These are phyloP conservation scores for Pseudomonodictys pantanalensis DNA, from an alignment of 495 filamentous ascomycete species.

Conservation along the genomic window DNA sequence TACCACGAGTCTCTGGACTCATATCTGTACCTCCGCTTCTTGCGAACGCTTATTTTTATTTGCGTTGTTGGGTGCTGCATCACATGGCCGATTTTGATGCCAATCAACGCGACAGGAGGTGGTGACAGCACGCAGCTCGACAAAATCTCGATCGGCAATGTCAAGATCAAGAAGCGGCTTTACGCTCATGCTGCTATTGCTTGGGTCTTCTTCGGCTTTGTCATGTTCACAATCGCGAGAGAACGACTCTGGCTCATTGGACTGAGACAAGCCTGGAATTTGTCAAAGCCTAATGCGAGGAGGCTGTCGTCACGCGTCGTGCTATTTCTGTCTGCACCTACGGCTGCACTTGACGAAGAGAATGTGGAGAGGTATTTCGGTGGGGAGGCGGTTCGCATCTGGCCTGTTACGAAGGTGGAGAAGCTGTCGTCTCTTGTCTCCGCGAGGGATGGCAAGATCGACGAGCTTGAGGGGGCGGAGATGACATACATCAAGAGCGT, in stretches of 20 bases:
- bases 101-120: constrained; percentile 76
- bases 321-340: constrained; percentile 65
- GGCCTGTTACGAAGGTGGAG: constrained; percentile 48
- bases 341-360: constrained; percentile 40
- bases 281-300: constrained; percentile 63
- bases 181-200: constrained; percentile 61
- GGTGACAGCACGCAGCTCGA: constrained; percentile 60
- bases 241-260: constrained; percentile 69
- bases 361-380: constrained; percentile 36
- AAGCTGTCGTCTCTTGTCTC: constrained; percentile 35
- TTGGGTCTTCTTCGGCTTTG: constrained; percentile 58
- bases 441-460: constrained; percentile 27
- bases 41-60: constrained; percentile 68
- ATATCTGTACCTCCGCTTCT: constrained; percentile 81
- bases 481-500: constrained; percentile 31
- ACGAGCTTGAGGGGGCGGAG: constrained; percentile 39
- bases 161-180: constrained; percentile 50
- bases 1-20: constrained; percentile 72
- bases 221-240: constrained; percentile 63
- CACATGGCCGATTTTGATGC: constrained; percentile 82
- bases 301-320: constrained; percentile 68
- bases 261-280: constrained; percentile 66
- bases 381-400: constrained; percentile 57
- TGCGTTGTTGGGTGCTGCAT: constrained; percentile 77
- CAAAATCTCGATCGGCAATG: constrained; percentile 64